phyloP scores from a whole-genome alignment of 2,329 filamentous ascomycete species.

The Calonectria pauciramosa region DNA sequence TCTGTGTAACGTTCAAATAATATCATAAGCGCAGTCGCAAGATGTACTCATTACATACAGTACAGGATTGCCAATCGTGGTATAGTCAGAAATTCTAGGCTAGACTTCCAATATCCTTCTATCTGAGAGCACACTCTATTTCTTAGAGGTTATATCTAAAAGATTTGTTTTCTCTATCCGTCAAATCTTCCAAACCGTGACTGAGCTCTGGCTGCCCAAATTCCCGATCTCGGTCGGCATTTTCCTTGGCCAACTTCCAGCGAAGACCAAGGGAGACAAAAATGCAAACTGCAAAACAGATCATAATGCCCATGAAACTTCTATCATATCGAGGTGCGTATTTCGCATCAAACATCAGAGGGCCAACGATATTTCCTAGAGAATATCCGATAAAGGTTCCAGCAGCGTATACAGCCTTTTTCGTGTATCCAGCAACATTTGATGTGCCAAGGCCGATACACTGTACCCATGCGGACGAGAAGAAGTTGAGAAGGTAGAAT shows the following conservation, averaged over 20 bases:
- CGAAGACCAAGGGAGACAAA: conserved; percentile 47
- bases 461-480: conserved; percentile 48
- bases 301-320: conserved; percentile 48
- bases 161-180: conserved; percentile 47
- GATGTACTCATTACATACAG: neutral
- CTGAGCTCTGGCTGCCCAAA: conserved; percentile 49
- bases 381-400: conserved; percentile 51
- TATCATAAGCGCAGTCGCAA: too few relatives aligned
- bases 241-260: conserved; percentile 44
- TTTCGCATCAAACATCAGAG: conserved; percentile 49
- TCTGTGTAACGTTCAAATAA: too few relatives aligned
- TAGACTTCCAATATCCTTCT: neutral
- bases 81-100: neutral
- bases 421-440: conserved; percentile 51
- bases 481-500: conserved; percentile 49
- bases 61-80: neutral
- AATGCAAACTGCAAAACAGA: conserved; percentile 49
- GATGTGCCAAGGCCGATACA: conserved; percentile 49
- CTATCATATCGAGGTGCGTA: conserved; percentile 49
- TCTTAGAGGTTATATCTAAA: conserved; percentile 31
- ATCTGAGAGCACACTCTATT: neutral
- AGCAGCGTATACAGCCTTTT: conserved; percentile 47
- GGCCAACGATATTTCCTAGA: conserved; percentile 51
- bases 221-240: conserved; percentile 45
- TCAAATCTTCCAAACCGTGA: conserved; percentile 56